Conservation (phyloP, 148 eudicot genomes). For the Rhododendron molle region DNA sequence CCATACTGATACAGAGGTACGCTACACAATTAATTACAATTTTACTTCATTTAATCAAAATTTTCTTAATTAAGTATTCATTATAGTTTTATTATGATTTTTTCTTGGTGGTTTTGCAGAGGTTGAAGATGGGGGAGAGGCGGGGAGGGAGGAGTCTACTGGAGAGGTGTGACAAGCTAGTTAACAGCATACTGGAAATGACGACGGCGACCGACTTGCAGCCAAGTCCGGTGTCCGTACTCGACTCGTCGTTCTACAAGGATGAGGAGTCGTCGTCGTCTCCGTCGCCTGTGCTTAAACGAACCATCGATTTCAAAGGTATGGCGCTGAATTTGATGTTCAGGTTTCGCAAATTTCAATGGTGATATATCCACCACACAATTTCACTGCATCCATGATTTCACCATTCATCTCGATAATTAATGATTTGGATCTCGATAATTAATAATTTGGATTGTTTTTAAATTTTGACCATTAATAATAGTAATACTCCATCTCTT, state of each 20-base stretch:
- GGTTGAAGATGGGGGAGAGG: constrained; percentile 56
- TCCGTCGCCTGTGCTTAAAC: constrained; percentile 86
- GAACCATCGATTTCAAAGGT: constrained; percentile 89
- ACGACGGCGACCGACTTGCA: constrained; percentile 55
- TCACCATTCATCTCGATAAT: too few relatives aligned
- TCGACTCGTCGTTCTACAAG: constrained; percentile 84
- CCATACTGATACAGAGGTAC: constrained; percentile 61
- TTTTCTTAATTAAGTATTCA: neutral
- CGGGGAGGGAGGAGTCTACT: constrained; percentile 60
- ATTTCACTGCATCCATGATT: too few relatives aligned
- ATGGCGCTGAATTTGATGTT: constrained; percentile 4
- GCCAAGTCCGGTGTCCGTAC: constrained; percentile 95
- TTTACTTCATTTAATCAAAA: neutral
- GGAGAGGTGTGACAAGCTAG: constrained; percentile 78
- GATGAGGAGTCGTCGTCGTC: constrained; percentile 81
- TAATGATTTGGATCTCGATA: too few relatives aligned
- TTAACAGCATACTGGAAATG: constrained; percentile 81
- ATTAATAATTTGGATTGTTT: too few relatives aligned
- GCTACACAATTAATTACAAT: too few relatives aligned
- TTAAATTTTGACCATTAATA: too few relatives aligned
- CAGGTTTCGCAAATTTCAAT: neutral
- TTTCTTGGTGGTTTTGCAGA: constrained; percentile 25
- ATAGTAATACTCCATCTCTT: too few relatives aligned
- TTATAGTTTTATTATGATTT: neutral
- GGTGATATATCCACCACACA: too few relatives aligned